Percentiles rank a stretch among this genome's conserved stretches.
phyloP scores from a whole-genome alignment of 169 alveolate species.

The Plasmodium cynomolgi region DNA sequence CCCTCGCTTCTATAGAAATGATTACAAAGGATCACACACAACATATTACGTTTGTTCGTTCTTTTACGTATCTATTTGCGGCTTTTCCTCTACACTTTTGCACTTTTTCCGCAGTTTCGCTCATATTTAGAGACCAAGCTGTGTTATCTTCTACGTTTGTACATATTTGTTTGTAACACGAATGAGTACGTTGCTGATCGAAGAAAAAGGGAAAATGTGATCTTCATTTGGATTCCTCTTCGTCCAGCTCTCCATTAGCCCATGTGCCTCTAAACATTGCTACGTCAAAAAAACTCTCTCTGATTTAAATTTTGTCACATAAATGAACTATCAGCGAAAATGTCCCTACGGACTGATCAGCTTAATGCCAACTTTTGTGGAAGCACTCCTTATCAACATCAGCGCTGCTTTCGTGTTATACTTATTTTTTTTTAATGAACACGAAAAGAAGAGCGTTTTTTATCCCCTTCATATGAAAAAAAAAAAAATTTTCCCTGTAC shows the following conservation, averaged over 20 bases:
- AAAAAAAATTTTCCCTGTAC: neutral
- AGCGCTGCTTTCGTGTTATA: neutral
- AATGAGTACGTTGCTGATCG: neutral
- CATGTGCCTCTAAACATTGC: neutral
- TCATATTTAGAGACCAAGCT: neutral
- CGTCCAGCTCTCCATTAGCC: neutral
- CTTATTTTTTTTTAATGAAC: conserved; percentile 2
- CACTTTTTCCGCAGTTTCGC: neutral
- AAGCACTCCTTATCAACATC: neutral
- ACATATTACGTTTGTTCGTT: neutral
- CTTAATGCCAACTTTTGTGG: neutral
- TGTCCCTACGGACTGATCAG: neutral
- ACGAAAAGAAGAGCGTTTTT: neutral
- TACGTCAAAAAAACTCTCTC: neutral
- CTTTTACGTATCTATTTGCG: neutral
- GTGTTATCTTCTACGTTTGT: neutral
- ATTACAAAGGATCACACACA: conserved; percentile 4
- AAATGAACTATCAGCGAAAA: neutral
- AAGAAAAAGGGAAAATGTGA: neutral
- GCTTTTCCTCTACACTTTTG: neutral
- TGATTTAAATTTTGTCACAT: neutral
- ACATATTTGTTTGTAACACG: neutral
- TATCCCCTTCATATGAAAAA: neutral
- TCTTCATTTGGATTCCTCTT: neutral
- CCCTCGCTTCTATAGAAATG: neutral